Evolutionary conservation across 1,139 yeast genomes (phyloP).

Genomic region (Hyphopichia fennica): DNA sequence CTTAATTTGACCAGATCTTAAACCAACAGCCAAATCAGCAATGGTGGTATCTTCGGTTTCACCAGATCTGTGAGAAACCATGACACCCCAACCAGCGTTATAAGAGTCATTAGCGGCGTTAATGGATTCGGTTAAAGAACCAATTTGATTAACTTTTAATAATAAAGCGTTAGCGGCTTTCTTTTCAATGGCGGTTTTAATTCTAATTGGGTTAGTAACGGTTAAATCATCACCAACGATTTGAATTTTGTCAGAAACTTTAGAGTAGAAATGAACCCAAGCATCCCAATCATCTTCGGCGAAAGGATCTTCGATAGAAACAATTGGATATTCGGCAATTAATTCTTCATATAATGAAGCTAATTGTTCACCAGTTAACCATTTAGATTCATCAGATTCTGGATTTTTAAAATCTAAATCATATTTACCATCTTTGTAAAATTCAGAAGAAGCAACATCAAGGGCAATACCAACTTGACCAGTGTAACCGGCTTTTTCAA

Average conservation of each 20-base stretch:
- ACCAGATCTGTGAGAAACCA: constrained; percentile 98
- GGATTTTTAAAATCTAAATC: constrained; percentile 98
- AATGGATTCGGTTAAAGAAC: constrained; percentile 87
- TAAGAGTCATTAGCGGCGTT: constrained; percentile 90
- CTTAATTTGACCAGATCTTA: constrained; percentile 97
- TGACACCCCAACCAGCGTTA: constrained; percentile 95
- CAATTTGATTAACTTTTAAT: constrained; percentile 95
- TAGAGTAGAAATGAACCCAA: constrained; percentile 80
- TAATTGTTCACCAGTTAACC: constrained; percentile 85
- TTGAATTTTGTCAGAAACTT: constrained; percentile 71
- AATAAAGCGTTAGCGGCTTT: constrained; percentile 91
- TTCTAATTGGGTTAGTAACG: constrained; percentile 94
- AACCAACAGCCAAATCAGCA: constrained; percentile 95
- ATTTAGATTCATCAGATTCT: constrained; percentile 80
- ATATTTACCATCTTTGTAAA: constrained; percentile 93
- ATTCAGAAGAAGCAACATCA: constrained; percentile 96
- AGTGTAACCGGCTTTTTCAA: constrained; percentile 88
- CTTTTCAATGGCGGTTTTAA: constrained; percentile 90
- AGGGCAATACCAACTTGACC: constrained; percentile 88
- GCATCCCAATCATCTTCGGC: constrained; percentile 99
- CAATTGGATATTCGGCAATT: constrained; percentile 89
- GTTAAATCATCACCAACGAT: constrained; percentile 97
- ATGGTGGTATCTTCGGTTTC: constrained; percentile 98
- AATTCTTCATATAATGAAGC: constrained; percentile 79
- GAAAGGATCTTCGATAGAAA: constrained; percentile 96